Base-by-base conservation (phyloP, 768 basidiomycete genomes). In the Termitomyces sp. region DNA sequence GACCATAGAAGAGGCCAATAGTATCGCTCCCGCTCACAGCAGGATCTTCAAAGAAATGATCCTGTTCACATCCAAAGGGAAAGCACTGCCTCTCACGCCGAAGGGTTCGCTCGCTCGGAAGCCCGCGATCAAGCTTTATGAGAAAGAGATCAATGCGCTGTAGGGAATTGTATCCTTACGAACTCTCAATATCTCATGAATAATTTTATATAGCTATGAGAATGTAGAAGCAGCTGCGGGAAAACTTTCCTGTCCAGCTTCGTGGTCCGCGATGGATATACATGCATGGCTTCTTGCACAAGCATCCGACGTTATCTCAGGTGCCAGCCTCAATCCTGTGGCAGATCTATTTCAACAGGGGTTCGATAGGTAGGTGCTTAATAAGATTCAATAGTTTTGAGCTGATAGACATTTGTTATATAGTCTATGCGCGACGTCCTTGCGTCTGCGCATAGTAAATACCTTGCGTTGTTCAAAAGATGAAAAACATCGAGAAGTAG, bases 41-140 rank as follows among this genome's bases (percentile, higher is more conserved):
- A 68, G 73, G 16, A 70, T 79, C 8, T 78, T 76, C 65, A 78
- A 77, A 55, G 76, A 82, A 59, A 77, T 82, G 77, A 77, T 83
- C 41, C 40, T 81, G 27, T 66, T 81, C 12, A 69, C 79, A 0
- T 64, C 68, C 5, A 61, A 62, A 3, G 68, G 66, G 0, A 78
- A 78, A 51, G 78, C 76, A 0, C 67, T 82, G 42, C 66, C 72
- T 7, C 73, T 73, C 12, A 67, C 78, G 0, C 72, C 67, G 0
- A 83, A 82, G 60, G 76, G 76, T 3, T 77, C 79, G 0, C 69
- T 79, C 6, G 65, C 67, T 32, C 73, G 74, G 48, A 76, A 75
- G 54, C 72, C 68, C 2, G 70, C 75, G 0, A 44, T 79, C 40
- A 61, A 56, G 3, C 17, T 64, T 12, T 81, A 82, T 52, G 70